Percentiles rank a stretch among this genome's conserved stretches.
Evolutionary conservation across 768 basidiomycete genomes (phyloP).

Genomic region (Boletellus ananas): DNA sequence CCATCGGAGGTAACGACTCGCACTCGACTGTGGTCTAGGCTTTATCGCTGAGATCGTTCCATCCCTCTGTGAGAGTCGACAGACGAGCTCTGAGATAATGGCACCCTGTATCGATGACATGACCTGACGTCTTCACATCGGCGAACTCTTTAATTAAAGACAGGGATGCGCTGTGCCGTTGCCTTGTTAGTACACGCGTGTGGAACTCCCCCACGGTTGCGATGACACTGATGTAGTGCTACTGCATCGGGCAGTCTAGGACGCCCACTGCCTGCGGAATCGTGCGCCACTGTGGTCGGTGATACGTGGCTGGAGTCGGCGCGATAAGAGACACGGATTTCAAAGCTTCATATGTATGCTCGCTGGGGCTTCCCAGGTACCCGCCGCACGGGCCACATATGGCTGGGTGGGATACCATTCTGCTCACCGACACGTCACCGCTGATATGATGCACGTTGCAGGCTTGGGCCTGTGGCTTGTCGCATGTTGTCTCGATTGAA

Average conservation of each 20-base stretch:
- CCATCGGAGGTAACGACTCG: background rate
- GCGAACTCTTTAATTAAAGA: background rate
- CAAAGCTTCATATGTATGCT: background rate
- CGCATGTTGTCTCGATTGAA: no score
- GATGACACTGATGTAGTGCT: background rate
- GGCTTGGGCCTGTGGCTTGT: background rate
- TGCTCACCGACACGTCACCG: background rate
- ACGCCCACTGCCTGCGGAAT: no score
- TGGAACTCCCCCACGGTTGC: background rate
- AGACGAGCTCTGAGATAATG: background rate
- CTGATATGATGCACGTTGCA: background rate
- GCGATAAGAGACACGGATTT: background rate
- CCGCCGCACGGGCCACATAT: background rate
- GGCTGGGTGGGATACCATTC: background rate
- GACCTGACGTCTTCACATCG: conserved; percentile 3
- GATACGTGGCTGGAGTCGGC: background rate
- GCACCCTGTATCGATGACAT: background rate
- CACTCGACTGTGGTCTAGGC: background rate
- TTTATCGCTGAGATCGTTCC: background rate
- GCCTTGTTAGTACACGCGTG: background rate
- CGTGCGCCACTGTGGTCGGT: background rate
- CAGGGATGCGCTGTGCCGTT: background rate
- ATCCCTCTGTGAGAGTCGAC: background rate
- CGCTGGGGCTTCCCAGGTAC: background rate
- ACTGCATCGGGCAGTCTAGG: background rate